Conservation (phyloP, 169 alveolate species). For the Cryptosporidium sp. region DNA sequence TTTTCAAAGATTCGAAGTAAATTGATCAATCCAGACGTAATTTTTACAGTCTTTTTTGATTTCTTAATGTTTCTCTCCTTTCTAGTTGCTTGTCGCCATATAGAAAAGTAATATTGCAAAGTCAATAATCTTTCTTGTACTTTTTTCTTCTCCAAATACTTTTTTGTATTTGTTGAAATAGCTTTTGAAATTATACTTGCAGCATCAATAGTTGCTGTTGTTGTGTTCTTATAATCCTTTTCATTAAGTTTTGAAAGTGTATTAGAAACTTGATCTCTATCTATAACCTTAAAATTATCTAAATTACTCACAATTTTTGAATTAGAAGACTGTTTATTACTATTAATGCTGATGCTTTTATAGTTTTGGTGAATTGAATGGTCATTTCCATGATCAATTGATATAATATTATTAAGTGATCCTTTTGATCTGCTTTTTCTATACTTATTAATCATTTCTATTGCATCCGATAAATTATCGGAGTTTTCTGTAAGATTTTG, state of each 20-base stretch:
- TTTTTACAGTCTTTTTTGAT: background rate
- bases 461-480: slow-evolving; percentile 59
- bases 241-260: background rate
- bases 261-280: background rate
- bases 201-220: background rate
- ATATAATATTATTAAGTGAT: background rate
- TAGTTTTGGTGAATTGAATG: background rate
- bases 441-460: slow-evolving; percentile 65
- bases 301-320: background rate
- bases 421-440: slow-evolving; percentile 29
- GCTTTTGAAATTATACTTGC: slow-evolving; percentile 42
- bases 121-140: slow-evolving; percentile 29
- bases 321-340: background rate
- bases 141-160: slow-evolving; percentile 31
- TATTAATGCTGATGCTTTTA: no score
- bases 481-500: slow-evolving; percentile 44
- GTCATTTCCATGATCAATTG: background rate
- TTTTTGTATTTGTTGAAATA: slow-evolving; percentile 33
- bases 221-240: background rate
- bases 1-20: slow-evolving; percentile 19
- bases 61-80: background rate
- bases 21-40: background rate
- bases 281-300: background rate
- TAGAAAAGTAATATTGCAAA: slow-evolving; percentile 42
- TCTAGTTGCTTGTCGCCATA: slow-evolving; percentile 32